Evolutionary conservation across 371 early-diverging fungal species (phyloP).

Genomic region (Mucor piriformis): DNA sequence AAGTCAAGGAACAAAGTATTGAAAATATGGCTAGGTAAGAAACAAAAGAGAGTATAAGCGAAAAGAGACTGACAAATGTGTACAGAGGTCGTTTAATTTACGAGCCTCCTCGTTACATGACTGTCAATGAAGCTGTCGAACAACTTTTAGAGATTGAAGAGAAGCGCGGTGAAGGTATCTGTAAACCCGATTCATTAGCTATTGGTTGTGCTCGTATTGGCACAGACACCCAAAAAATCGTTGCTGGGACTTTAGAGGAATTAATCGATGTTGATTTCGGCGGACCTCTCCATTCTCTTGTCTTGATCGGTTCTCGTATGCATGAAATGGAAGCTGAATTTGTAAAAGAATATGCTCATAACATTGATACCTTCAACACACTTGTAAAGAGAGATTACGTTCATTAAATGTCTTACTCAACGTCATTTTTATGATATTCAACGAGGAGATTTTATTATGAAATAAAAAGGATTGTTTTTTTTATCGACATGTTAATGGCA

Average conservation of each 20-base stretch:
- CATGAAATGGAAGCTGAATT: slow-evolving; percentile 95
- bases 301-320: slow-evolving; percentile 88
- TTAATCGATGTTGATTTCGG: slow-evolving; percentile 91
- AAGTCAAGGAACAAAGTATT: slow-evolving; percentile 96
- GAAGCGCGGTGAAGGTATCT: slow-evolving; percentile 69
- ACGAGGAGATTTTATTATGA: neutral
- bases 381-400: slow-evolving; percentile 67
- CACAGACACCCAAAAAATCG: slow-evolving; percentile 76
- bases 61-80: neutral
- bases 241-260: slow-evolving; percentile 89
- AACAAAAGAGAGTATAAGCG: neutral
- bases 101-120: slow-evolving; percentile 99
- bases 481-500: no score
- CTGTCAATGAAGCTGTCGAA: slow-evolving; percentile 90
- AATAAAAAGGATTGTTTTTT: neutral
- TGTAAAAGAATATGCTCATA: slow-evolving; percentile 75
- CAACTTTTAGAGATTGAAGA: slow-evolving; percentile 95
- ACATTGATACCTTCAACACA: slow-evolving; percentile 69
- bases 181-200: slow-evolving; percentile 80
- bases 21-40: slow-evolving; percentile 90
- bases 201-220: slow-evolving; percentile 97
- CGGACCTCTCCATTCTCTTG: slow-evolving; percentile 95
- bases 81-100: slow-evolving; percentile 85
- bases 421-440: neutral
- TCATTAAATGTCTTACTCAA: slow-evolving; percentile 16